Evolutionary conservation across 768 basidiomycete genomes (phyloP).

Genomic region (Ephemerocybe angulata): DNA sequence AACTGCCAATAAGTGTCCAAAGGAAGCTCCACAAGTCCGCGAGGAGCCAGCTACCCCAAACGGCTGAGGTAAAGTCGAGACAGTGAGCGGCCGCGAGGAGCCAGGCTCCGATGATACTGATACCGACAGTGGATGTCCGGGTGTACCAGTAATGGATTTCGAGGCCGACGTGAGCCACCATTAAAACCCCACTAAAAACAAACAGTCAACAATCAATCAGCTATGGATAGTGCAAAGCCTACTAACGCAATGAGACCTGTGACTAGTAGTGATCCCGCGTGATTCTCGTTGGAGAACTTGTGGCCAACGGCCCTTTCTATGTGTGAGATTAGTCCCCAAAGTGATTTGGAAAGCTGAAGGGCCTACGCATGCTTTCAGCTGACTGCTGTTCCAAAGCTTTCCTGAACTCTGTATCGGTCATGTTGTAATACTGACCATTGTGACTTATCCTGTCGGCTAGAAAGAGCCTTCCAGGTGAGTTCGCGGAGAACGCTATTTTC

Average conservation of each 20-base stretch:
- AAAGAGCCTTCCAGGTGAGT: conserved; percentile 19
- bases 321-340: too few relatives aligned
- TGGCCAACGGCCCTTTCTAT: too few relatives aligned
- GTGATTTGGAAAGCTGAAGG: too few relatives aligned
- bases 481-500: conserved; percentile 29
- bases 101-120: conserved; percentile 24
- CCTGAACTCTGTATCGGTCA: not conserved
- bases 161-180: conserved; percentile 9
- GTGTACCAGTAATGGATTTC: conserved; percentile 32
- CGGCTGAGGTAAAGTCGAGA: not conserved
- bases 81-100: conserved; percentile 16
- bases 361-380: not conserved
- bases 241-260: not conserved
- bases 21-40: too few relatives aligned
- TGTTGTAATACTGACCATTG: not conserved
- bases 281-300: too few relatives aligned
- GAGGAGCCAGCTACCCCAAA: too few relatives aligned
- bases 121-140: conserved; percentile 27
- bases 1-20: not conserved
- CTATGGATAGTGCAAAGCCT: not conserved
- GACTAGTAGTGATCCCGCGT: not conserved
- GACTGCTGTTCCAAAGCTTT: not conserved
- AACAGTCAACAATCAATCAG: not conserved
- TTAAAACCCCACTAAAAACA: conserved; percentile 13
- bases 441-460: not conserved